phyloP scores from a whole-genome alignment of 1,284 basidiomycete species.

The Phellinidium pouzarii region DNA sequence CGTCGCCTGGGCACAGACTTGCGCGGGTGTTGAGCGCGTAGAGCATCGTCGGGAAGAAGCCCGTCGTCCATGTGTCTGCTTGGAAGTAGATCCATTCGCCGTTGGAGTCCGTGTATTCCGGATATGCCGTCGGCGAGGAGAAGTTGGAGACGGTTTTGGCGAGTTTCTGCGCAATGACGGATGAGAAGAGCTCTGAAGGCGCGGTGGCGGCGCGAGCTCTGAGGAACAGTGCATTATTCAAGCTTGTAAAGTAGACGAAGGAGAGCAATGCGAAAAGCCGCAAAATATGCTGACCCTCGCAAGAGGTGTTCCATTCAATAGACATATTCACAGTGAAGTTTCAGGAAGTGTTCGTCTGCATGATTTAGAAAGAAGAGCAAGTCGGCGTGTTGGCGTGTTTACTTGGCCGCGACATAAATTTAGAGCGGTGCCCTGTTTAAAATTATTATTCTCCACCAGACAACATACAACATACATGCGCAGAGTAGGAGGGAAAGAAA shows the following conservation, averaged over 20 bases:
- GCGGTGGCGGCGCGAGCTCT: background rate
- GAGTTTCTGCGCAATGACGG: conserved; percentile 19
- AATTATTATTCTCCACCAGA: too few relatives aligned
- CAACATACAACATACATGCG: too few relatives aligned
- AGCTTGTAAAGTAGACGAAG: background rate
- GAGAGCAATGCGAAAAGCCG: background rate
- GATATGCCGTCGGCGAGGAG: conserved; percentile 18
- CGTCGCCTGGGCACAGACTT: conserved; percentile 22
- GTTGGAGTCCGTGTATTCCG: conserved; percentile 20
- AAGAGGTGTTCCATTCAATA: background rate
- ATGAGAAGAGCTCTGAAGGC: conserved; percentile 18
- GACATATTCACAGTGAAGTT: background rate
- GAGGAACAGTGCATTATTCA: background rate
- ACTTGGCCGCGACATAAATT: background rate
- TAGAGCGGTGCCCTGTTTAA: background rate
- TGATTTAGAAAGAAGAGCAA: background rate
- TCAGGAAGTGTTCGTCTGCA: background rate
- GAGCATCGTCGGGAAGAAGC: conserved; percentile 24
- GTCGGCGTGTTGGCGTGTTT: background rate
- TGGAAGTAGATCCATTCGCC: conserved; percentile 21
- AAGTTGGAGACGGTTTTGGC: conserved; percentile 16
- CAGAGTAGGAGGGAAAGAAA: background rate
- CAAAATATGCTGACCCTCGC: too few relatives aligned
- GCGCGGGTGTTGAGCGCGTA: conserved; percentile 22
- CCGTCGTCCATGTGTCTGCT: conserved; percentile 23